Base-by-base conservation (phyloP, 192 early-diverging fungal species). In the Gaertneriomyces semiglobifer region DNA sequence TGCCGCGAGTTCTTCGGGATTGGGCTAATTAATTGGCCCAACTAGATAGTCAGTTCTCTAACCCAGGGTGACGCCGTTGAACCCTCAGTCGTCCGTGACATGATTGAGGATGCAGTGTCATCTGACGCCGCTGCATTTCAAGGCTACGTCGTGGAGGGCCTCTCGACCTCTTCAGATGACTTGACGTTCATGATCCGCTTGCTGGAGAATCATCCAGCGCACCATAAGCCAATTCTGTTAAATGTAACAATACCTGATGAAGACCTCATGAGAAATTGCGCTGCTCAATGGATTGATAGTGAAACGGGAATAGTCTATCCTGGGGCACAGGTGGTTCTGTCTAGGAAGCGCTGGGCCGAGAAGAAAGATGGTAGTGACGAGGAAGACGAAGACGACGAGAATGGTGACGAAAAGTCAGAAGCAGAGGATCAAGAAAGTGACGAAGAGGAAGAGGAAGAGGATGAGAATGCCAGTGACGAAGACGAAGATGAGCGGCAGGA, bases 321-420 rank as follows among this genome's bases (percentile, higher is more conserved):
- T 2, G 78, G 76, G 0, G 71, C 66, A 9, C 81, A 82, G 57
- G 75, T 82, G 4, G 53, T 73, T 7, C 77, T 76, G 52, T 74
- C 74, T 4, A 44, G 71, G 4, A 64, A 65, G 20, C 33, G 71
- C 47, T 42, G 78, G n/a, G 63, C 64, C 11, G 72, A 79, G 25
- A 74, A 76, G 7, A 73, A 63, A 55, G 63, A 44, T 8, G 66
- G 50, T 44, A 44, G 58, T 44, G 61, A 20, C 20, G 60, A 66
- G 42, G 44, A 25, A 5, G 48, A 14, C 18, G 20, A 48, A 7
- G 64, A 61, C 42, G 47, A 43, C 19, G 64, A 57, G 19, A 61
- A 72, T 33, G 66, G 44, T 7, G 72, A 63, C 8, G 65, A 69
- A 60, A 16, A 18, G 12, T 47, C 42, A 14, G 65, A 67, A 45